These are phyloP conservation scores for Neonectria magnoliae DNA, from an alignment of 2,329 filamentous ascomycete species.

Conservation along the genomic window DNA sequence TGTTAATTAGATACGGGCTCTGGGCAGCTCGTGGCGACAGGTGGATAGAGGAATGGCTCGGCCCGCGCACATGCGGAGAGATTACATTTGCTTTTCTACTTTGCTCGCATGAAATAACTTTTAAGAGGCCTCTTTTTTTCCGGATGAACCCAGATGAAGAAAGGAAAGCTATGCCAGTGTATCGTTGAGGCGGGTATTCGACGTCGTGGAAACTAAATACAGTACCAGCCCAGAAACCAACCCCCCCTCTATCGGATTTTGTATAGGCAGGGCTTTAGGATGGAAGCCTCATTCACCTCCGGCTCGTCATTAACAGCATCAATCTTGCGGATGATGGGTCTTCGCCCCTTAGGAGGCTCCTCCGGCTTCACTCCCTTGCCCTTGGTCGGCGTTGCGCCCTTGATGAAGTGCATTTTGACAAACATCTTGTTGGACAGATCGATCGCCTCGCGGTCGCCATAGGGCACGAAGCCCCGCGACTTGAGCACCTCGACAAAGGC, in stretches of 20 bases:
- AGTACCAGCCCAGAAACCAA: constrained; percentile 1
- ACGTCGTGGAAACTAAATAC: constrained; percentile 26
- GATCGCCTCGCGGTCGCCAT: constrained; percentile 70
- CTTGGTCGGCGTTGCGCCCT: constrained; percentile 77
- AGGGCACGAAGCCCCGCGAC: constrained; percentile 85
- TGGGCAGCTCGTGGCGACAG: constrained; percentile 21
- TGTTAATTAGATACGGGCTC: constrained; percentile 38
- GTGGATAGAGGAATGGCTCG: constrained; percentile 35
- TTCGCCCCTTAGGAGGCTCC: constrained; percentile 66
- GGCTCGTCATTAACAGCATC: constrained; percentile 67
- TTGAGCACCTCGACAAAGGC: constrained; percentile 86
- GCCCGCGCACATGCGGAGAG: constrained; percentile 20
- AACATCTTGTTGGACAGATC: constrained; percentile 98
- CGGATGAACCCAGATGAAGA: constrained; percentile 28
- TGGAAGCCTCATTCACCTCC: constrained; percentile 69
- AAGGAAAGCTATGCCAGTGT: constrained; percentile 29
- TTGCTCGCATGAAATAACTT: constrained; percentile 26
- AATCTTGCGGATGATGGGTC: constrained; percentile 64
- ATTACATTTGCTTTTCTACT: constrained; percentile 22
- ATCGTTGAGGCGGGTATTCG: constrained; percentile 31
- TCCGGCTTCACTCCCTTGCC: constrained; percentile 74
- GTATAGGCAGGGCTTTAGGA: constrained; percentile 95
- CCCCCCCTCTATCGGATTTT: constrained; percentile 74
- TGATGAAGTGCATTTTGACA: constrained; percentile 94
- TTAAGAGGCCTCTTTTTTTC: constrained; percentile 16